Base-by-base conservation (phyloP, 2,329 filamentous ascomycete genomes). In the Arthrobotrys sinensis region DNA sequence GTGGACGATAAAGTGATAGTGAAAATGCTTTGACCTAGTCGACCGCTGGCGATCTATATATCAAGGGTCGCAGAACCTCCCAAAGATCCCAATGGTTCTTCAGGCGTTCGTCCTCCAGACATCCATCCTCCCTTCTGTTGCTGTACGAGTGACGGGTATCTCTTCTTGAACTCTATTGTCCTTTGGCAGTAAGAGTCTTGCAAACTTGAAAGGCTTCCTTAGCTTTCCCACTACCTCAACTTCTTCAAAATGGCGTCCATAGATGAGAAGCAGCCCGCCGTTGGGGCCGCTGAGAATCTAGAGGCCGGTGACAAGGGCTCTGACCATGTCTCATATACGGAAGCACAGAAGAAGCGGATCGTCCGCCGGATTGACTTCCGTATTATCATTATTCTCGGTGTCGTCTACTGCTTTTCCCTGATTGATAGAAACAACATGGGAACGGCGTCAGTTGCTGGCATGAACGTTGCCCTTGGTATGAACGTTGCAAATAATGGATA, bases 381-480 rank as follows among this genome's bases (percentile, higher is more conserved):
- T 1, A 85, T 92, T 1, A 88, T 92, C 50, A 83, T 87, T 1
- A 90, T 88, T 0, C 88, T 90, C 3, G 90, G 90, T n/a, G 83
- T 87, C 80, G 88, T 93, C 85, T 94, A 94, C 84, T 93, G 91
- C 83, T 87, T 93, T 81, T 91, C 89, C 80, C 85, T 95, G 73
- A 92, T 95, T 89, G 93, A 96, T 82, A 87, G 93, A 36, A 93
- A 91, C 1, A 95, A 95, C 83, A 85, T 94, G 83, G 89, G 89
- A 16, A 86, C 89, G 21, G 92, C 92, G 46, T 89, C 89, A 50
- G 91, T 95, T 83, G 92, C 92, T 21, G 92, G 88, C 86, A 75
- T 75, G 70, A 67, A 62, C 16, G 52, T 28, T 55, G 63, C 28
- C 5, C 45, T 75, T 8, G 53, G 53, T 2, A 75, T 75, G 70